Evolutionary conservation across 768 basidiomycete species (phyloP).

Genomic region (Kwoniella pini): DNA sequence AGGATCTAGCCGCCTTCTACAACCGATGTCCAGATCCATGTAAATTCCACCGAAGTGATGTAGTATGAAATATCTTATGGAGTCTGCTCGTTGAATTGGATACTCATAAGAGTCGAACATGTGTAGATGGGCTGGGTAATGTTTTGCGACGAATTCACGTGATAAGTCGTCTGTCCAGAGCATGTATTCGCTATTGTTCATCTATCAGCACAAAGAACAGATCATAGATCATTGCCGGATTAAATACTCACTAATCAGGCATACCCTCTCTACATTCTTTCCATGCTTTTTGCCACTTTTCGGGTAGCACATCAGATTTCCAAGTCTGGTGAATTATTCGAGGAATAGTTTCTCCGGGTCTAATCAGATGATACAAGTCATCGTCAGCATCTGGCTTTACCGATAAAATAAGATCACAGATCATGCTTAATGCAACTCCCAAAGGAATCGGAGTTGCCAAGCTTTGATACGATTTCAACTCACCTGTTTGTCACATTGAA

Average conservation of each 20-base stretch:
- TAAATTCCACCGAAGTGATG: slow-evolving; percentile 94
- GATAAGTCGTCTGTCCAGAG: slow-evolving; percentile 94
- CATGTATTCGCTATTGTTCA: slow-evolving; percentile 75
- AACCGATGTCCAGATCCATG: slow-evolving; percentile 95
- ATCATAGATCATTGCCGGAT: not conserved
- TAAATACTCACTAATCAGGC: slow-evolving; percentile 82
- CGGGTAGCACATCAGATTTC: slow-evolving; percentile 85
- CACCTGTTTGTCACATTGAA: slow-evolving; percentile 48
- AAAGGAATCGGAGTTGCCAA: not conserved
- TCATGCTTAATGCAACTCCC: no score
- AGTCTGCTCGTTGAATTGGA: slow-evolving; percentile 92
- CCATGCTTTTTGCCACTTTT: slow-evolving; percentile 76
- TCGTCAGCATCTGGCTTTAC: slow-evolving; percentile 3
- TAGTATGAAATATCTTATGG: slow-evolving; percentile 96
- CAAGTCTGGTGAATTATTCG: slow-evolving; percentile 97
- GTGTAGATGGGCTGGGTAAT: slow-evolving; percentile 90
- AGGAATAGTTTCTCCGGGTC: slow-evolving; percentile 77
- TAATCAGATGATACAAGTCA: slow-evolving; percentile 32
- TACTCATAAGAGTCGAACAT: slow-evolving; percentile 91
- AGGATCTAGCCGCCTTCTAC: slow-evolving; percentile 79
- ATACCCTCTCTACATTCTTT: slow-evolving; percentile 85
- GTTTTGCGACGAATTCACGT: slow-evolving; percentile 79
- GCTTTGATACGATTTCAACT: slow-evolving; percentile 15
- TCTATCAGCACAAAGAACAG: slow-evolving; percentile 22
- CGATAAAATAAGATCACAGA: slow-evolving; percentile 9